phyloP scores from a whole-genome alignment of 495 filamentous ascomycete genomes.

The Aspergillus incahuasiensis region DNA sequence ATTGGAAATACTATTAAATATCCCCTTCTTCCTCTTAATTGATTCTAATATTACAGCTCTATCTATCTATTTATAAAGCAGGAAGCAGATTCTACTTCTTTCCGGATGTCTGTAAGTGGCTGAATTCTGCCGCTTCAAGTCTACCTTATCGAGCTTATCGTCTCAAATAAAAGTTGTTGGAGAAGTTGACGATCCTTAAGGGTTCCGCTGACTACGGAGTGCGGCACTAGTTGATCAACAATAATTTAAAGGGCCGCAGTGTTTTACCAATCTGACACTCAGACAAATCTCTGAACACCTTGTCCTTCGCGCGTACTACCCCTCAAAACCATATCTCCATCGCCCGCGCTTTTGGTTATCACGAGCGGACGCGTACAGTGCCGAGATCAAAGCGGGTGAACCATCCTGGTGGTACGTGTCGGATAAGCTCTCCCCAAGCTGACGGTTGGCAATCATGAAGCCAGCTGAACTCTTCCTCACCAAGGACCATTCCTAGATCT shows the following conservation, averaged over 20 bases:
- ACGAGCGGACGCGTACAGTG: not conserved
- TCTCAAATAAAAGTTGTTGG: not conserved
- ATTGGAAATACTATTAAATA: not conserved
- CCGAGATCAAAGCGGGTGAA: not conserved
- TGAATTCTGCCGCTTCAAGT: not conserved
- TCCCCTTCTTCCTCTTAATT: not conserved
- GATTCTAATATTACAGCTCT: too few species aligned
- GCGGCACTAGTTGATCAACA: not conserved
- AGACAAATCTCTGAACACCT: not conserved
- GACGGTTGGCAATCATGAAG: not conserved
- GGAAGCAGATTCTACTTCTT: not conserved
- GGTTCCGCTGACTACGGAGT: conserved; percentile 2
- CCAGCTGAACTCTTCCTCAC: not conserved
- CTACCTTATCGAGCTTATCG: conserved; percentile 8
- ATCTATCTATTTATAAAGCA: not conserved
- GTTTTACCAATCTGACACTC: not conserved
- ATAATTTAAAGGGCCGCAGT: not conserved
- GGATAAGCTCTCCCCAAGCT: conserved; percentile 10
- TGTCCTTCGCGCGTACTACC: not conserved
- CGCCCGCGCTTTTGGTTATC: not conserved
- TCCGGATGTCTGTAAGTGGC: conserved; percentile 2
- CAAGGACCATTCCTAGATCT: not conserved
- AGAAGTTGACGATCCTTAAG: not conserved
- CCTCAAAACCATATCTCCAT: not conserved
- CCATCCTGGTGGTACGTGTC: conserved; percentile 8